Evolutionary conservation across 78 protist genomes (phyloP).

Genomic region (Neovahlkampfia damariscottae): DNA sequence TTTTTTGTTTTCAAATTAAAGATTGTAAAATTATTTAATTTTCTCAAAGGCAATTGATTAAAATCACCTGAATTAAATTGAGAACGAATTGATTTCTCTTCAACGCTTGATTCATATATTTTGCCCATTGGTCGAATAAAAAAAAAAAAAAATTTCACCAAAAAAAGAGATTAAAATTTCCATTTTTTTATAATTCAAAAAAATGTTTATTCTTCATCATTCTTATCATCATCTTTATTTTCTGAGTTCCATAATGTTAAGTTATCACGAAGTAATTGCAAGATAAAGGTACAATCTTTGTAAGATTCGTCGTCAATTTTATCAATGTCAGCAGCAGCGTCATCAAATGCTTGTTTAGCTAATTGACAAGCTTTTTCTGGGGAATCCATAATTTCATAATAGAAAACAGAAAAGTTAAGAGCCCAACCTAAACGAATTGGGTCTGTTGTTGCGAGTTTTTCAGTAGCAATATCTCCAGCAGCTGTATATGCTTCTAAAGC

Average conservation of each 20-base stretch:
- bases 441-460: conserved; percentile 82
- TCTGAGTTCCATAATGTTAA: conserved; percentile 92
- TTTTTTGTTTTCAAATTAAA: too few species aligned
- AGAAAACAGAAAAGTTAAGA: conserved; percentile 97
- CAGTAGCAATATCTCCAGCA: conserved; percentile 66
- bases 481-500: conserved; percentile 76
- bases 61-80: too few species aligned
- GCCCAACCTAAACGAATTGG: conserved; percentile 98
- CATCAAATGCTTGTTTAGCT: conserved; percentile 89
- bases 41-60: too few species aligned
- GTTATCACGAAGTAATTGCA: conserved; percentile 96
- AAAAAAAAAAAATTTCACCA: background rate
- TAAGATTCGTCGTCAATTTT: conserved; percentile 87
- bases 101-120: too few species aligned
- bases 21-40: too few species aligned
- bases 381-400: conserved; percentile 87
- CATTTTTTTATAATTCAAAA: background rate
- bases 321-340: conserved; percentile 89
- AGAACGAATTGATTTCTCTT: too few species aligned
- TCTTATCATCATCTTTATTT: conserved; percentile 30
- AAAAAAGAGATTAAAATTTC: background rate
- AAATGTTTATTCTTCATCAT: background rate
- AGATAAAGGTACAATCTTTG: conserved; percentile 93
- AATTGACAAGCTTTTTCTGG: conserved; percentile 81
- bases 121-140: background rate